Evolutionary conservation across 208 protist species (phyloP), one percentile per base, ranked within the genome.

Genomic region (Zelonia costaricensis): DNA sequence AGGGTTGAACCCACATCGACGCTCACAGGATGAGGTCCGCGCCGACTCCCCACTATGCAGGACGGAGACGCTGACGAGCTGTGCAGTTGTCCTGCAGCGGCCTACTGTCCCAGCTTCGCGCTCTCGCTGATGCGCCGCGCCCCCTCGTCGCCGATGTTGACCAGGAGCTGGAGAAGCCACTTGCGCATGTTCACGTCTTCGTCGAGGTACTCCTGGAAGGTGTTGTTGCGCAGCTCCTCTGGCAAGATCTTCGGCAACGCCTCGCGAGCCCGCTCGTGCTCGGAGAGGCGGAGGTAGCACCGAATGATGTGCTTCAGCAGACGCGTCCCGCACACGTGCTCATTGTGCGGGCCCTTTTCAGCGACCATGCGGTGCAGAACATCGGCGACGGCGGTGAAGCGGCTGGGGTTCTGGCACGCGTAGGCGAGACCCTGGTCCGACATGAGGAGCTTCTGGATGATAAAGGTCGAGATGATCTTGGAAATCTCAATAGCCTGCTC

Each of bases 371-470:
- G 88, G 22, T 78, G 67, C 31, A 99, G 87, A n/a, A 99, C 97
- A 9, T 86, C 91, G 7, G 81, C 85, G 10, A 99, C 97, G 25
- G 94, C 93, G 55, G 89, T 98, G 72, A 99, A 99, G 7, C 97
- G 80, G 31, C 99, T 97, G 18, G 94, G 91, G 3, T 89, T 98
- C 6, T 95, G 84, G 76, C 98, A 99, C 18, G 99, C 98, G 70
- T 99, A 99, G 45, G 86, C 61, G 16, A 99, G 90, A 3, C 99
- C 98, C 42, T 92, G 87, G 13, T 99, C 96, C 30, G 98, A 97
- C 12, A 97, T 78, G 0, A 99, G 79, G 30, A 99, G 98, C 82
- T 99, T 99, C 80, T 99, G 98, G 31, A 99, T 94, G 54, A 99
- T 99, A 76, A 99, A 99, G 23, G 98, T 99, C 10, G 98, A 98